Base-by-base conservation (phyloP, 1,284 basidiomycete species). In the Marasmius oreades region DNA sequence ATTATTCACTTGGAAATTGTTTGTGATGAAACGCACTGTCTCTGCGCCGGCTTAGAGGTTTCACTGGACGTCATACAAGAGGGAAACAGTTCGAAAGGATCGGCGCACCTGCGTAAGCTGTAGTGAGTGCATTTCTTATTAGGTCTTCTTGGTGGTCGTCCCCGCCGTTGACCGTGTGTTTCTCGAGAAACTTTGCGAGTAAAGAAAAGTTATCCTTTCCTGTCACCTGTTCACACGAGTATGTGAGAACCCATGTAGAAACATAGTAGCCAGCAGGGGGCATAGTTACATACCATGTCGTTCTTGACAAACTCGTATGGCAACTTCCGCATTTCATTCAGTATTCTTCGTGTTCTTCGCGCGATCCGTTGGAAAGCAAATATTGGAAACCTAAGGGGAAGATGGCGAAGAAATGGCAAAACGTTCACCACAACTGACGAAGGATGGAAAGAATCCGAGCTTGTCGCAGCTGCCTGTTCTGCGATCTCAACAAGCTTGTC, bases 351-450 rank as follows among this genome's bases (percentile, higher is more conserved):
- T 20, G n/a, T 50, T 28, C 22, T 10, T 14, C 28, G 24, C 10
- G 54, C 54, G 31, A 47, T 31, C 20, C 22, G 28, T 39, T 55
- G 43, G 26, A 59, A 55, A 10, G 34, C 54, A 22, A 45, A 55
- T 5, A 51, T 51, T 8, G 52, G 59, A 18, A 55, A 48, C 56
- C 51, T 53, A 8, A 26, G 28, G 14, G 58, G 58, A 8, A 34
- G 67, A 48, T 65, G 58, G 24, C 61, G 62, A 37, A 70, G 59
- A n/a, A 65, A 58, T 7, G 67, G 66, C 20, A 68, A 53, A 2
- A 61, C 31, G 56, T 70, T 67, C 10, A 68, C 64, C 6, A 65
- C 55, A 16, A 55, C 58, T 1, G 63, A 52, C 2, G 65, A 67
- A 0, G 67, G 66, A 5, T 64, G 52, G 6, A 62, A 39, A 3